These are phyloP conservation scores for Sugiyamaella paludigena DNA, from an alignment of 1,139 yeast species.

Conservation along the genomic window DNA sequence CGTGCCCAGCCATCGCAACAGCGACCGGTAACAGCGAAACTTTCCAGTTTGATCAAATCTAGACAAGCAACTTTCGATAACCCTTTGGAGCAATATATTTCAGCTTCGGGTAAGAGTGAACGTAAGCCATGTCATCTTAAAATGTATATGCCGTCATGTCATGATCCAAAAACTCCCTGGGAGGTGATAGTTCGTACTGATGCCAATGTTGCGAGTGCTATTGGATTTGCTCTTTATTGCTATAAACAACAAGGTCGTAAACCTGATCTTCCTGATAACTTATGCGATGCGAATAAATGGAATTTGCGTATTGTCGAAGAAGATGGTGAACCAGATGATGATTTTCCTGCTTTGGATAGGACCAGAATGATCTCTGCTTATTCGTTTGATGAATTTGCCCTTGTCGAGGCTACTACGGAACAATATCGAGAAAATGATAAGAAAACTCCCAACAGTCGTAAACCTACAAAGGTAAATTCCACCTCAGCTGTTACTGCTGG, in stretches of 20 bases:
- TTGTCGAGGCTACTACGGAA: constrained; percentile 40
- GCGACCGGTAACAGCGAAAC: constrained; percentile 18
- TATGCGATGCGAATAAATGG: constrained; percentile 42
- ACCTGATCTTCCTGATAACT: constrained; percentile 35
- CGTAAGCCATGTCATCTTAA: constrained; percentile 37
- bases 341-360: constrained; percentile 47
- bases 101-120: constrained; percentile 41
- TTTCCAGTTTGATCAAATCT: constrained; percentile 34
- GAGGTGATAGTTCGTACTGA: constrained; percentile 40
- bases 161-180: constrained; percentile 36
- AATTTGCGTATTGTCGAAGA: constrained; percentile 45
- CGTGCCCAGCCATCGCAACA: neutral
- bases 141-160: constrained; percentile 41
- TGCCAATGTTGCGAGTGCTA: constrained; percentile 42
- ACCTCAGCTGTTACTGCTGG: constrained; percentile 5
- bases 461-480: constrained; percentile 9
- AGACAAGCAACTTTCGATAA: constrained; percentile 35
- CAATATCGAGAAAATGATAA: constrained; percentile 38
- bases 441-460: constrained; percentile 33
- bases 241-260: constrained; percentile 33
- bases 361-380: constrained; percentile 42
- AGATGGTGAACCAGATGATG: constrained; percentile 48
- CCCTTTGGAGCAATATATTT: constrained; percentile 43
- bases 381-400: constrained; percentile 46
- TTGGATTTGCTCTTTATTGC: constrained; percentile 43